phyloP scores from a whole-genome alignment of 1,284 basidiomycete genomes.

The Puccinia coronata region DNA sequence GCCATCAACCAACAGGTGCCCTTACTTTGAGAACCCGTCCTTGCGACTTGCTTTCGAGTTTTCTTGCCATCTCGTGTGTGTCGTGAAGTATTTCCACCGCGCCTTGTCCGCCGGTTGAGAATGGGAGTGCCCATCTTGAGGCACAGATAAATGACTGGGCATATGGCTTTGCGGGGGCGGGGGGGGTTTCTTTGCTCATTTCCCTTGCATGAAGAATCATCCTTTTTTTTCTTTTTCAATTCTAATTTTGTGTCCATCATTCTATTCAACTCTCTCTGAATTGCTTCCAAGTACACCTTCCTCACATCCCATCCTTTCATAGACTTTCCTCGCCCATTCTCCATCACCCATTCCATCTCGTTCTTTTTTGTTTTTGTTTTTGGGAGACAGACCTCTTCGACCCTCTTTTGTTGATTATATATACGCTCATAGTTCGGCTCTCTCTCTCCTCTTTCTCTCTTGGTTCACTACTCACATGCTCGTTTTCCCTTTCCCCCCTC shows the following conservation, averaged over 20 bases:
- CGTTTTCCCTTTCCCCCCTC: too few species aligned
- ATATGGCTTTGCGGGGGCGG: too few species aligned
- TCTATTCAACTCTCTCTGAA: too few species aligned
- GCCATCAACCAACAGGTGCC: slow-evolving; percentile 48
- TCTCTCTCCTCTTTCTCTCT: background rate
- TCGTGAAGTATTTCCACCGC: background rate
- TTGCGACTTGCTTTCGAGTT: background rate
- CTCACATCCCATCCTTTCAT: too few species aligned
- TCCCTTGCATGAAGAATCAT: too few species aligned
- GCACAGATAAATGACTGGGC: too few species aligned
- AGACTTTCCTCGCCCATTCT: background rate
- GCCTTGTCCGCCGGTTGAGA: background rate
- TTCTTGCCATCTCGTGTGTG: background rate
- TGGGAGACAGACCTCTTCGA: background rate
- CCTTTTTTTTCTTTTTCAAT: too few species aligned
- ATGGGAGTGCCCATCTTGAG: too few species aligned
- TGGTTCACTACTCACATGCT: background rate
- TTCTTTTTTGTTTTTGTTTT: slow-evolving; percentile 10
- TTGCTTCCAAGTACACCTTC: too few species aligned
- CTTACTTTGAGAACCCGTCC: slow-evolving; percentile 21
- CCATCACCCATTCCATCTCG: background rate
- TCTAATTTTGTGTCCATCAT: too few species aligned
- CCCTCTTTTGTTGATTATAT: background rate
- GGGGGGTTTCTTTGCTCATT: too few species aligned
- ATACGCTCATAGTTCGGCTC: background rate